Percentiles rank a stretch among this genome's conserved stretches.
These are phyloP conservation scores for Sporothrix luriei DNA, from an alignment of 2,329 filamentous ascomycete species.

Conservation along the genomic window DNA sequence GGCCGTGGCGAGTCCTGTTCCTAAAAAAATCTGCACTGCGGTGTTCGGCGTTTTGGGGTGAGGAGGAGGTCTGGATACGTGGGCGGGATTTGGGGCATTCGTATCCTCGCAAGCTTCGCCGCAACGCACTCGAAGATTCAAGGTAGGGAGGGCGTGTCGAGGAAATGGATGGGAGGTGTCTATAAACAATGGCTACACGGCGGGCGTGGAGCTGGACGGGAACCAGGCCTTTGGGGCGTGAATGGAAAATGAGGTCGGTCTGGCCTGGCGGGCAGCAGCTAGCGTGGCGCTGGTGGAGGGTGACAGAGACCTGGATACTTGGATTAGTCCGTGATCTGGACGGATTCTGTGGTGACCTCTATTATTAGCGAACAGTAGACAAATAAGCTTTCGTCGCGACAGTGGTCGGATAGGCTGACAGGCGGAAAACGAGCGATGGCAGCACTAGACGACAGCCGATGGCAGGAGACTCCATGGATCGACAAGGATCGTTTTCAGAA, in stretches of 20 bases:
- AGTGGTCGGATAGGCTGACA: not conserved
- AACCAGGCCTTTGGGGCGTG: conserved; percentile 17
- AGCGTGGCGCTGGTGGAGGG: conserved; percentile 14
- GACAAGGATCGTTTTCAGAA: not conserved
- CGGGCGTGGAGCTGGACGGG: not conserved
- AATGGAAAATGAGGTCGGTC: conserved; percentile 5
- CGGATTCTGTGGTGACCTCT: conserved; percentile 12
- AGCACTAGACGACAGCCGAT: conserved; percentile 2
- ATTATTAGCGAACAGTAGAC: conserved; percentile 16
- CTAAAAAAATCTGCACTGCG: conserved; percentile 32
- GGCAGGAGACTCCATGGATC: not conserved
- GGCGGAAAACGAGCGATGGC: not conserved
- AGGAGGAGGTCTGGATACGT: conserved; percentile 8
- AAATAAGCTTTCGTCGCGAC: conserved; percentile 22
- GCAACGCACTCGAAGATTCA: not conserved
- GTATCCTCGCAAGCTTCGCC: conserved; percentile 32
- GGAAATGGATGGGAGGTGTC: conserved; percentile 27
- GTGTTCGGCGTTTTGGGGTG: conserved; percentile 31
- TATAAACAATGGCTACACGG: conserved; percentile 16
- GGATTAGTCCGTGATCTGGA: conserved; percentile 15
- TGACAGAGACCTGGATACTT: conserved; percentile 24
- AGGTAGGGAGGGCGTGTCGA: conserved; percentile 6
- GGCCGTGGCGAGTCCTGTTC: conserved; percentile 32
- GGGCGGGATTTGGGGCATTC: conserved; percentile 13
- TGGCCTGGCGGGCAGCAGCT: conserved; percentile 7